Base-by-base conservation (phyloP, 805 yeast species). In the Tanozyma kutaoensis region DNA sequence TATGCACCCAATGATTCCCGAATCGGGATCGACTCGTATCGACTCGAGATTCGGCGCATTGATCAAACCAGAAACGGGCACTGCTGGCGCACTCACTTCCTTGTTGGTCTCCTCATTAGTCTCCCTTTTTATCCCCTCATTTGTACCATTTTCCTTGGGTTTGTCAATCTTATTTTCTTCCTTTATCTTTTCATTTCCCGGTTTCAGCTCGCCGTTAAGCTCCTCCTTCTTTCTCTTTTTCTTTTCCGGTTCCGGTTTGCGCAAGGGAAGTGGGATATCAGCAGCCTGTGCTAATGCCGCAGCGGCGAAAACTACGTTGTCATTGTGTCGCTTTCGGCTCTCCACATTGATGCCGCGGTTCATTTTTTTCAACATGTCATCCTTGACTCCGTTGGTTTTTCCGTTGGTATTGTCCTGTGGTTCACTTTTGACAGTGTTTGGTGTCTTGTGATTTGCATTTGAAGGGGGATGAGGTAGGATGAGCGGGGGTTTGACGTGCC, bases 211-310 rank as follows among this genome's bases (percentile, higher is more conserved):
- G 12, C 12, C 12, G 14, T 13, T 9, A 20, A 11, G 20, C 27
- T 19, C 27, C 20, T 23, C 24, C 26, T 24, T 13, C 20, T 3
- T 7, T 3, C 12, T 14, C n/a, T 8, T 18, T 24, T 14, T 20
- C 8, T 20, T 13, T 25, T n/a, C 14, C 12, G 8, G 14, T 19
- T 23, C 13, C 9, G 15, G 18, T 8, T 25, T 30, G n/a, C 29
- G 27, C 27, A 57, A 40, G 1, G 85, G 85, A 20, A 79, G 45
- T 1, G 91, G 91, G 10, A 72, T 65, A 10, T 74, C 80, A 2
- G 86, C 86, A 0, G 88, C 91, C 0, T 80, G 82, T 3, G 85
- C 84, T 27, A 79, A 55, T 0, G 88, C 88, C 7, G 86, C 88
- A 2, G 91, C 91, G 0, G 88, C 91, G 7, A 78, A 76, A 39